Conservation (phyloP, 257 asterid species). For the Solanum chiquidenum region DNA sequence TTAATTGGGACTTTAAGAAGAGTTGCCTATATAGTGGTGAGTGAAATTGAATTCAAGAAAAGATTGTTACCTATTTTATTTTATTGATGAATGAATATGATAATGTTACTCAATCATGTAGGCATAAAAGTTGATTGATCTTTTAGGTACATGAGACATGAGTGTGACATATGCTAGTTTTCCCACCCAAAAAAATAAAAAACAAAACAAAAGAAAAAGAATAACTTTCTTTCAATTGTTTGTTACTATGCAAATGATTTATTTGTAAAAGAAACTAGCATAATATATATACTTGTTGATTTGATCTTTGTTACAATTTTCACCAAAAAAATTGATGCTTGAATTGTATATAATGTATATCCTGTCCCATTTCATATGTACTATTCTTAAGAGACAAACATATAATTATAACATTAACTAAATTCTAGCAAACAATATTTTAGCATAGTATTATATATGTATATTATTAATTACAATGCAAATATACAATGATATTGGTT, state of each 20-base stretch:
- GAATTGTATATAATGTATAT: not conserved
- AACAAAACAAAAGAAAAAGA: not conserved
- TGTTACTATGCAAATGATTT: slow-evolving; percentile 1
- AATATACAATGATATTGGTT: not conserved
- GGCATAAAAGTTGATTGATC: slow-evolving; percentile 10
- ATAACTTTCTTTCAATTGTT: not conserved
- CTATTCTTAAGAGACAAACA: not conserved
- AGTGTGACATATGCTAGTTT: slow-evolving; percentile 13
- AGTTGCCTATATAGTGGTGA: not conserved
- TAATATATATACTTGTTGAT: not conserved
- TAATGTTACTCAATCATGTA: slow-evolving; percentile 21
- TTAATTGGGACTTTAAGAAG: not conserved
- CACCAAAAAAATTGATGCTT: not conserved
- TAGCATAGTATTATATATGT: not conserved
- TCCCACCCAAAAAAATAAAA: not conserved
- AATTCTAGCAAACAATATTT: not conserved
- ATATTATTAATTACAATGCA: not conserved
- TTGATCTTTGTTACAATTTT: not conserved
- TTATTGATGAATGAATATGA: not conserved
- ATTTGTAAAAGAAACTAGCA: not conserved
- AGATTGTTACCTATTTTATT: not conserved
- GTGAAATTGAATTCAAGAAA: not conserved
- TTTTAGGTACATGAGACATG: slow-evolving; percentile 23
- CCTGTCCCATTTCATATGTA: slow-evolving; percentile 5
- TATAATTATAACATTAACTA: not conserved